These are phyloP conservation scores for Pythium scleroteichum DNA, from an alignment of 352 stramenopile genomes.

Conservation along the genomic window DNA sequence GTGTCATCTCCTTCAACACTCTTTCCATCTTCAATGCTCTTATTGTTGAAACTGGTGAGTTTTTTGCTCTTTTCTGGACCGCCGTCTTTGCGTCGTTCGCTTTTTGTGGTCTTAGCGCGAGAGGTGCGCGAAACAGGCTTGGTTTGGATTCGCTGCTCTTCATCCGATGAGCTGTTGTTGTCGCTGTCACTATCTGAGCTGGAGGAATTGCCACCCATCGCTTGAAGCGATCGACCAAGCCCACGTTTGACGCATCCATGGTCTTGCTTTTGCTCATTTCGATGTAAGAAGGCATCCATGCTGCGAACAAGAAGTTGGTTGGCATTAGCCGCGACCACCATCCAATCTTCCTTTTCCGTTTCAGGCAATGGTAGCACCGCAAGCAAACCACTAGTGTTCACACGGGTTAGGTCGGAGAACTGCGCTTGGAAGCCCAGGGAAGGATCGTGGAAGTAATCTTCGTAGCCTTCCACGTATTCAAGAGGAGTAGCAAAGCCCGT, in stretches of 20 bases:
- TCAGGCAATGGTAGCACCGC: conserved; percentile 57
- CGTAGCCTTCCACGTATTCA: conserved; percentile 79
- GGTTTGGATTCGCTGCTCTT: conserved; percentile 14
- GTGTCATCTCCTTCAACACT: background rate
- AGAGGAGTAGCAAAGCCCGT: conserved; percentile 67
- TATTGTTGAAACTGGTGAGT: background rate
- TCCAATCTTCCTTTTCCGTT: conserved; percentile 67
- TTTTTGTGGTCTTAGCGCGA: background rate
- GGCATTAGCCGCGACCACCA: conserved; percentile 75
- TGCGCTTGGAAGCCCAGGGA: conserved; percentile 70
- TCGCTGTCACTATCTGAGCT: conserved; percentile 26
- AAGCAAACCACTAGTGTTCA: conserved; percentile 70
- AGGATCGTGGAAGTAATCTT: conserved; percentile 81
- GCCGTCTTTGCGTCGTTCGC: background rate
- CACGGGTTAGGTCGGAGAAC: conserved; percentile 76
- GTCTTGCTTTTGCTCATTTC: conserved; percentile 54
- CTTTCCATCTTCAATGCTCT: background rate
- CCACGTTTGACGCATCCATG: conserved; percentile 47
- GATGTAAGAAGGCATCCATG: conserved; percentile 62
- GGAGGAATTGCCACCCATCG: conserved; percentile 25
- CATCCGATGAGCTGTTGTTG: conserved; percentile 6
- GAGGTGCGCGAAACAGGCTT: conserved; percentile 8
- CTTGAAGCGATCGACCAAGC: conserved; percentile 28
- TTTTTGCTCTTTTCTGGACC: background rate
- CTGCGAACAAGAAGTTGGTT: conserved; percentile 71